phyloP scores from a whole-genome alignment of 2,329 filamentous ascomycete species.

The Eurotiales sp. region DNA sequence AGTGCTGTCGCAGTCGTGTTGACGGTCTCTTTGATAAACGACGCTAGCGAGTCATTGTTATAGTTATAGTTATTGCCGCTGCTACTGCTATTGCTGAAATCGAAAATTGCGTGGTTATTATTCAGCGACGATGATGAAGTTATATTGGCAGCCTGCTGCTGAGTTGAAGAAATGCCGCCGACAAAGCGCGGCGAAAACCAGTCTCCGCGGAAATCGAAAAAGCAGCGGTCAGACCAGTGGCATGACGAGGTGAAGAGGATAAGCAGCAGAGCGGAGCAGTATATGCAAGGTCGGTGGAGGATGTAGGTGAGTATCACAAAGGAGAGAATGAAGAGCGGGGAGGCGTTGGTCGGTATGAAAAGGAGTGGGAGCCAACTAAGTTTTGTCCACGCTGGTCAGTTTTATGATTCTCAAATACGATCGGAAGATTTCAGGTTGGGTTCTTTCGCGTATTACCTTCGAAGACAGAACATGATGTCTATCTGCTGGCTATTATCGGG shows the following conservation, averaged over 20 bases:
- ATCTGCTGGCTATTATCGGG: not conserved
- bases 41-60: conserved; percentile 31
- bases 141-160: not conserved
- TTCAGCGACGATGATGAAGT: not conserved
- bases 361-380: conserved; percentile 78
- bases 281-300: conserved; percentile 93
- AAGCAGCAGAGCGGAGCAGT: conserved; percentile 92
- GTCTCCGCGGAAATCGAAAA: conserved; percentile 87
- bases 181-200: conserved; percentile 81
- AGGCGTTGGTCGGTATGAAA: conserved; percentile 83
- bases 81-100: conserved; percentile 20
- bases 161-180: conserved; percentile 22
- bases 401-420: conserved; percentile 7
- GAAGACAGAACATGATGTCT: conserved; percentile 61
- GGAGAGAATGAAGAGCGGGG: conserved; percentile 78
- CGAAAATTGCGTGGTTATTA: not conserved
- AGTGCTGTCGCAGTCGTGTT: conserved; percentile 69
- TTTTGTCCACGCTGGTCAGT: not conserved
- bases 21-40: conserved; percentile 46
- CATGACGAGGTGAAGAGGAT: conserved; percentile 91
- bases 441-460: conserved; percentile 47
- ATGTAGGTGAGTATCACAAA: conserved; percentile 93
- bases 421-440: not conserved
- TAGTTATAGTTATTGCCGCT: no score
- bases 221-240: conserved; percentile 83